Evolutionary conservation across 306 rosid species (phyloP), one percentile per base, ranked within the genome.

Genomic region (Senna tora): DNA sequence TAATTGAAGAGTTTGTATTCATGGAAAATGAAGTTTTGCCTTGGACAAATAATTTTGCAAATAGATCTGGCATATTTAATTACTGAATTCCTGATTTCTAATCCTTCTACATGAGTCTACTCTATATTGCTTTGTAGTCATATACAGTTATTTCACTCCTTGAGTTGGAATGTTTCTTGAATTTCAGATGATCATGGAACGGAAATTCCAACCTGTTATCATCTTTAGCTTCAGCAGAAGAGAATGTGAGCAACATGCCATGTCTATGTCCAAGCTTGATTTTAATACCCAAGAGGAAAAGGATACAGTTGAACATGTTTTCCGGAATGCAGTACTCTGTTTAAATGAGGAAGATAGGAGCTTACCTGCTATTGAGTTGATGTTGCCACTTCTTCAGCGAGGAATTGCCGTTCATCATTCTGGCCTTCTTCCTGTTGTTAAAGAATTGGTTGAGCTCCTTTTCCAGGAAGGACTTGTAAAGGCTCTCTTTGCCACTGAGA

Each of bases 341-440:
- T 81, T 94, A 88, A 87, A 84, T 36, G 98, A 94, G 81, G 98
- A 94, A 76, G 98, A 94, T 81, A 84, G 96, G 81, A 87, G 75
- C 65, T 86, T 94, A 65, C 98, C 98, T 62, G 98, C 98, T 21
- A 91, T 94, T 73, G 96, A 91, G 83, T 77, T 84, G 80, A 94
- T 94, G 92, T 68, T 91, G 80, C 98, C 98, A 32, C 89, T 91
- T 46, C 97, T 94, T 77, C 91, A 89, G 86, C 92, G 97, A 63
- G 98, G 98, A 59, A 91, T 94, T 85, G 96, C 96, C 33, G 97
- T 94, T 77, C 98, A 94, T 84, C 98, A 94, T 75, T 94, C 98
- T 76, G 98, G 98, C 69, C 98, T 94, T 82, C 98, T 94, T 74
- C 98, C 98, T 62, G 97, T 94, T 52, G 84, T 91, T 76, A 94